These are phyloP conservation scores for Colletotrichum costaricense DNA, from an alignment of 2,329 filamentous ascomycete species.

Conservation along the genomic window DNA sequence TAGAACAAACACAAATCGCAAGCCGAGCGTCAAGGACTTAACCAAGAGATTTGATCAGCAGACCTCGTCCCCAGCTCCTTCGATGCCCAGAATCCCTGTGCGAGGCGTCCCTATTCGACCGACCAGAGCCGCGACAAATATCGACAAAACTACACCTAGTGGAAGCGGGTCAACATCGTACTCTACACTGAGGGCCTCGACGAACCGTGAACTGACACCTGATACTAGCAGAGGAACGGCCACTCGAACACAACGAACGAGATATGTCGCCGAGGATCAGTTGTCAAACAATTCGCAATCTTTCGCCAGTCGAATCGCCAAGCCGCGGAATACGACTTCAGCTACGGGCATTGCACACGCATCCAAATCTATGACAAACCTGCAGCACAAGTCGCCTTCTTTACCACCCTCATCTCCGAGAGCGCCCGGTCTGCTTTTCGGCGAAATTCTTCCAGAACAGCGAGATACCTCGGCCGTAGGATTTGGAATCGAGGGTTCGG, in stretches of 20 bases:
- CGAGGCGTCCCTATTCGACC: constrained; percentile 49
- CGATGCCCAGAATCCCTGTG: constrained; percentile 48
- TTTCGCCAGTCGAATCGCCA: constrained; percentile 69
- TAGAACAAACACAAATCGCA: constrained; percentile 47
- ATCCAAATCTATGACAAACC: constrained; percentile 48
- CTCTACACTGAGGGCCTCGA: constrained; percentile 52
- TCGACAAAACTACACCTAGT: constrained; percentile 34
- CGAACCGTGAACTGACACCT: constrained; percentile 45
- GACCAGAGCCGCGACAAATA: constrained; percentile 48
- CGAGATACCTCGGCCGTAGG: constrained; percentile 63
- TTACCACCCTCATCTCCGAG: constrained; percentile 45
- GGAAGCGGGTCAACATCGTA: constrained; percentile 49
- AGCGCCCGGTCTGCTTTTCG: constrained; percentile 73
- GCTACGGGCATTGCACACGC: constrained; percentile 47
- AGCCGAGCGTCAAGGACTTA: constrained; percentile 83
- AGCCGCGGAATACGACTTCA: constrained; percentile 52
- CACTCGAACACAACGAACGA: constrained; percentile 54
- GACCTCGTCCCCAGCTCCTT: constrained; percentile 49
- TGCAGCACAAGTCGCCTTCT: constrained; percentile 41
- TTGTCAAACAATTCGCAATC: constrained; percentile 66
- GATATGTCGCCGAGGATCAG: constrained; percentile 61
- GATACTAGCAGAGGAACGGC: constrained; percentile 35
- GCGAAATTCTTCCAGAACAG: constrained; percentile 75
- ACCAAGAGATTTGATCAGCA: constrained; percentile 80
- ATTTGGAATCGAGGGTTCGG: constrained; percentile 67